Percentiles rank a stretch among this genome's conserved stretches.
These are phyloP conservation scores for Penicillium corylophilum DNA, from an alignment of 2,329 filamentous ascomycete genomes.

Conservation along the genomic window DNA sequence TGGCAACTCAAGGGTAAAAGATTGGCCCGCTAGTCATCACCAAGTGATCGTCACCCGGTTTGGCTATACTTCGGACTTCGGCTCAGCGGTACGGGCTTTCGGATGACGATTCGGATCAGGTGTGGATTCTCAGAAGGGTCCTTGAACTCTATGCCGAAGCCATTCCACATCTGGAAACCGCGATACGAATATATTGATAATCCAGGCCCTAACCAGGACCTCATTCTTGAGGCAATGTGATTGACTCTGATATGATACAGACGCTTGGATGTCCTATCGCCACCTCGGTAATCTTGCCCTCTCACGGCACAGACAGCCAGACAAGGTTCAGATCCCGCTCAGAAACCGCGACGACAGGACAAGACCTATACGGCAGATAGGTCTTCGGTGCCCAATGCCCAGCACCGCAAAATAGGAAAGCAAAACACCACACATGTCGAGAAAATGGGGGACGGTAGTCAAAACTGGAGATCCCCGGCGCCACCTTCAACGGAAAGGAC, in stretches of 20 bases:
- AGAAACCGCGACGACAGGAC: background rate
- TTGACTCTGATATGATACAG: background rate
- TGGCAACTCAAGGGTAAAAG: background rate
- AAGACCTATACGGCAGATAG: conserved; percentile 36
- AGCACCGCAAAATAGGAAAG: conserved; percentile 20
- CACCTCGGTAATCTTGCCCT: background rate
- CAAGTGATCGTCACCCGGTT: background rate
- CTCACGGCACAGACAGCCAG: conserved; percentile 8
- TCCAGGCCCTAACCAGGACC: background rate
- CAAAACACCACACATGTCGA: conserved; percentile 25
- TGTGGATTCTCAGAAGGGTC: too few species aligned
- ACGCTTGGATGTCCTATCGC: background rate
- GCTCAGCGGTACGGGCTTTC: background rate
- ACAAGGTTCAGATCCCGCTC: conserved; percentile 3
- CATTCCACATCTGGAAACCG: background rate
- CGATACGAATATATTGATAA: background rate
- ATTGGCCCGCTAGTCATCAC: background rate
- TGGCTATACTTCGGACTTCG: background rate
- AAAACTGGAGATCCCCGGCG: conserved; percentile 12
- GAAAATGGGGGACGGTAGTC: conserved; percentile 20
- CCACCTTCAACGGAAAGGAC: conserved; percentile 14
- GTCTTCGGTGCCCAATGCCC: conserved; percentile 22
- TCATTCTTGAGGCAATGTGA: background rate
- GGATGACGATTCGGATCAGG: too few species aligned
- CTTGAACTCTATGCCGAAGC: background rate